Base-by-base conservation (phyloP, 768 basidiomycete genomes). In the Calocera viscosa region DNA sequence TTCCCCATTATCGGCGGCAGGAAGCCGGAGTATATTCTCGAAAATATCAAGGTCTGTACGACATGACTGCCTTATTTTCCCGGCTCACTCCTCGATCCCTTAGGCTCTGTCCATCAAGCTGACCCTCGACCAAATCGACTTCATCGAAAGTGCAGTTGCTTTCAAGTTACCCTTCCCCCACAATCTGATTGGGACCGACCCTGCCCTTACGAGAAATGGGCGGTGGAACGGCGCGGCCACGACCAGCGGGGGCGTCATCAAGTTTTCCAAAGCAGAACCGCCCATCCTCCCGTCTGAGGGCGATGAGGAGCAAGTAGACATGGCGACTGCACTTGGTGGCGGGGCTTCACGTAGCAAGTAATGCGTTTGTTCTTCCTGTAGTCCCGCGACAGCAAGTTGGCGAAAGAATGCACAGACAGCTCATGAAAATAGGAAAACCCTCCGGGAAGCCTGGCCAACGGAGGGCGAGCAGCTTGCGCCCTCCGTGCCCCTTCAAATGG, bases 91-190 rank as follows among this genome's bases (percentile, higher is more conserved):
- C 53, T 60, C 10, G 14, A 49, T 7, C 24, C 10, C 12, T 32
- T 26, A 83, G 70, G 82, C 83, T 1, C 72, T 84, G 5, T 76
- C 79, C 12, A 80, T 85, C 39, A 69, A 74, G 0, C 78, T 84
- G 43, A 78, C 78, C 1, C 69, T 75, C 0, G 79, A 80, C 35
- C 82, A 84, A 19, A 80, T 84, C 39, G 73, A 75, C 35, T 77
- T 74, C 40, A 69, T 85, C 17, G 83, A 85, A 63, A 72, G 75
- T 28, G 72, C 76, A 3, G 64, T 78, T 12, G 77, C 79, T 0
- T 82, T 84, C 68, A 78, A 82, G 43, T 67, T 69, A 11, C 84
- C 83, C 2, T 85, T 84, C 75, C 79, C 79, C 0, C 33, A 64
- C 63, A 66, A 49, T 19, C 1, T 76, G 35, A 69, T 79, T 24